Evolutionary conservation across 306 rosid genomes (phyloP), one percentile per base, ranked within the genome.

Genomic region (Vigna nakashimae): DNA sequence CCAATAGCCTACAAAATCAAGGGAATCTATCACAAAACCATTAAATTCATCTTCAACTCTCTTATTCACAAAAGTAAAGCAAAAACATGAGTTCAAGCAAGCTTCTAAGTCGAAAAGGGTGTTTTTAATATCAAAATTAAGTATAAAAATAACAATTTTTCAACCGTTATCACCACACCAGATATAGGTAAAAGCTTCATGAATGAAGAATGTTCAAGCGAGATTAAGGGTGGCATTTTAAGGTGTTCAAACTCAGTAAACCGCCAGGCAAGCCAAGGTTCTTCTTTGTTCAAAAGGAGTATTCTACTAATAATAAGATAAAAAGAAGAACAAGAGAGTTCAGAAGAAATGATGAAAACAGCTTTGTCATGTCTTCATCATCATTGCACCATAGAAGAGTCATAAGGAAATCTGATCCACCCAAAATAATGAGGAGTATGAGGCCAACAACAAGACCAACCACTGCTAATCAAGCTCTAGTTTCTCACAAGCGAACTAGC

Each of bases 331-430:
- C 13, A 82, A 77, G 96, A 62, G 92, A 83, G 40, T 86, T 76
- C 10, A 87, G 87, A 89, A 85, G 85, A 83, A 88, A 82, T 72
- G 96, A 92, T 52, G 98, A 91, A 84, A 93, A 88, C 89, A 76
- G 79, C 34, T 65, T 17, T 65, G 69, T 24, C 40, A 43, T 83
- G 11, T 62, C 75, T 56, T 73, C 81, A 65, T 77, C 75, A 66
- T 73, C 86, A 20, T 77, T 89, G 11, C 77, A 77, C 6, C 85
- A 83, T 48, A 83, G 79, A 55, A 93, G 77, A 76, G 52, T 87
- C 24, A 63, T 72, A 53, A 85, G 96, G 88, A 93, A 91, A 84
- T 93, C 98, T 62, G 96, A 93, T 60, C 98, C 98, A 9, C 91
- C 96, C 14, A 90, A 32, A 77, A 55, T 89, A 76, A 72, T 87